Percentiles rank a stretch among this genome's conserved stretches.
Evolutionary conservation across 768 basidiomycete species (phyloP).

Genomic region (Suillus discolor): DNA sequence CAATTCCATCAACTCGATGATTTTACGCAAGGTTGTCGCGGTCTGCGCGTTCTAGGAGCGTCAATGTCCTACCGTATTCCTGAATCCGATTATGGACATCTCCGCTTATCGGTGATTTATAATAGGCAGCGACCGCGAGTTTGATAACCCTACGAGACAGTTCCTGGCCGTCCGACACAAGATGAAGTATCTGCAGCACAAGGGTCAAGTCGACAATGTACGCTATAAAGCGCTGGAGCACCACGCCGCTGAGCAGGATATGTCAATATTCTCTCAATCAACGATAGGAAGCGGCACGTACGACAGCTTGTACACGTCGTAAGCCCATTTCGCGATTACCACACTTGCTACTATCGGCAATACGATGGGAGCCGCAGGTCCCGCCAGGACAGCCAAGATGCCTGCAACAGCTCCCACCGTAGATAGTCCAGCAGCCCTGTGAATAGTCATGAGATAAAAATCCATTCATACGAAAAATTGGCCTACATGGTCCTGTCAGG

Average conservation of each 20-base stretch:
- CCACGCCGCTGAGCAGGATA: background rate
- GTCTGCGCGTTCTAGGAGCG: background rate
- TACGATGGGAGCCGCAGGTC: background rate
- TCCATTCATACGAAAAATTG: background rate
- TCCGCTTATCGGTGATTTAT: background rate
- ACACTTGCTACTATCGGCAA: background rate
- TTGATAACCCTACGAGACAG: background rate
- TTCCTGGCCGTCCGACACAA: background rate
- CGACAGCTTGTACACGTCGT: background rate
- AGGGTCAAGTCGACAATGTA: background rate
- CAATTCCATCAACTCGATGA: background rate
- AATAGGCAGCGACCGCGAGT: background rate
- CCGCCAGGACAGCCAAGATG: background rate
- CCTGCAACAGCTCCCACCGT: background rate
- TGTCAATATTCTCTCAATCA: background rate
- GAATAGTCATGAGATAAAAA: background rate
- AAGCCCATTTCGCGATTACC: background rate
- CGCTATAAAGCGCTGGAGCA: slow-evolving; percentile 1
- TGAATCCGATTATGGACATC: background rate
- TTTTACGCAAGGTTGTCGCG: background rate
- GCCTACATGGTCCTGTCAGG: background rate
- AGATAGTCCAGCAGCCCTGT: background rate
- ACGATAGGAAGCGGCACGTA: background rate
- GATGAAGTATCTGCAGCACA: background rate
- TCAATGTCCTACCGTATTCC: background rate